Evolutionary conservation across 257 asterid species (phyloP), one percentile per base, ranked within the genome.

Genomic region (Solanum chilense): DNA sequence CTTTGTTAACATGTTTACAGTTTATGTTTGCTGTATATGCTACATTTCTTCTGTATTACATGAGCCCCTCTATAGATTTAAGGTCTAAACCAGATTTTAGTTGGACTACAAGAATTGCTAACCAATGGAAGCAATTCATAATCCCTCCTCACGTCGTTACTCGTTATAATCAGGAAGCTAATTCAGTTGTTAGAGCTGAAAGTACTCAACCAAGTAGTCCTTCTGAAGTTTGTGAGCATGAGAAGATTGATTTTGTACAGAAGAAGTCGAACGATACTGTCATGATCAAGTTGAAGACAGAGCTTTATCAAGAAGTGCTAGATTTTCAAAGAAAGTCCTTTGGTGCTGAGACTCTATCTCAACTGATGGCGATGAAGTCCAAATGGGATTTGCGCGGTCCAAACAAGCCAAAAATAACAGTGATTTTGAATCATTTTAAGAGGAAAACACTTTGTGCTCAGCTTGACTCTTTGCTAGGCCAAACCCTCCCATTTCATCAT

Each of bases 381-480:
- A 94, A 90, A 52, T 95, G 98, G 99, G 98, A 91, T 82, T 82
- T 92, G 58, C 76, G 25, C 0, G 90, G 93, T 2, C 89, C 88
- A 2, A 88, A 85, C 76, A 66, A 39, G 20, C 98, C 99, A 0
- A 95, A 91, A 71, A 89, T 97, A 7, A 97, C 99, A 0, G 99
- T 97, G 6, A 93, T 96, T 12, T 64, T 97, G 42, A 97, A 97
- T 91, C 99, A 97, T 87, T 97, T 95, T 86, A 97, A 97, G 89
- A 91, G 99, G 4, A 96, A 96, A 86, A 97, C 99, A 0, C 89
- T 97, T 1, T 97, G 99, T 87, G 94, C 98, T 0, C 99, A 97
- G 86, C 90, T 97, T 3, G 99, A 96, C 4, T 93, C 99, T 0
- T 74, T 97, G 10, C 95, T 94, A 1, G 92, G 91, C 27, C 99